Evolutionary conservation across 208 protist species (phyloP).

Genomic region (Acanthamoeba castellanii): DNA sequence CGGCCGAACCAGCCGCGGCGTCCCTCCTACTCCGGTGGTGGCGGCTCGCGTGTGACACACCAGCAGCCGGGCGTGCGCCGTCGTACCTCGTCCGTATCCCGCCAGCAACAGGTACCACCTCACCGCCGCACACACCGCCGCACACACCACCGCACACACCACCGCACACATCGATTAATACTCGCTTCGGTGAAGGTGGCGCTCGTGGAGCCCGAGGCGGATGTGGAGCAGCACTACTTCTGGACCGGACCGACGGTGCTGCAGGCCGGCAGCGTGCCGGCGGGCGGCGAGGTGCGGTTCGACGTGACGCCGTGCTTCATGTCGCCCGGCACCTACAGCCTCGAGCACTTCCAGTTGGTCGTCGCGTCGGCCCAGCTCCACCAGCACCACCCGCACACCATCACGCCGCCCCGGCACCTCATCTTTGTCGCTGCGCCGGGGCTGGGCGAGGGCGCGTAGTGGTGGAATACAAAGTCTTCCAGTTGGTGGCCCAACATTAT

Average conservation of each 20-base stretch:
- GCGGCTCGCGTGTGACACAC: background rate
- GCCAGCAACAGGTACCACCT: background rate
- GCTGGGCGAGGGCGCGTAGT: too few species aligned
- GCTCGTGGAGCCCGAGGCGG: background rate
- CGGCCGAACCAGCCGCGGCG: conserved; percentile 15
- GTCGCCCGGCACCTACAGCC: conserved; percentile 9
- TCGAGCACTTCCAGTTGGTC: conserved; percentile 19
- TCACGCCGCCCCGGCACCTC: background rate
- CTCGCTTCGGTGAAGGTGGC: background rate
- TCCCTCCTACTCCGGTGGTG: background rate
- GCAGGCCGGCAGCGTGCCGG: background rate
- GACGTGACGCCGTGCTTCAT: conserved; percentile 24
- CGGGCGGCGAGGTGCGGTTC: background rate
- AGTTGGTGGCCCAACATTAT: too few species aligned
- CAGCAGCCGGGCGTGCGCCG: background rate
- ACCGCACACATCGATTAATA: too few species aligned
- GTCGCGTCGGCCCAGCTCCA: background rate
- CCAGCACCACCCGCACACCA: background rate
- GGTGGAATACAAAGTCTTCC: too few species aligned
- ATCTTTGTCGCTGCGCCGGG: background rate
- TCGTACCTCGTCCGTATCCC: background rate
- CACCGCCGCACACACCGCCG: background rate
- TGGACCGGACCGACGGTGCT: background rate
- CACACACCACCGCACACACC: background rate
- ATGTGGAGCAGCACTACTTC: conserved; percentile 5